These are phyloP conservation scores for Arthrobotrys megalospora DNA, from an alignment of 2,329 filamentous ascomycete genomes.

Conservation along the genomic window DNA sequence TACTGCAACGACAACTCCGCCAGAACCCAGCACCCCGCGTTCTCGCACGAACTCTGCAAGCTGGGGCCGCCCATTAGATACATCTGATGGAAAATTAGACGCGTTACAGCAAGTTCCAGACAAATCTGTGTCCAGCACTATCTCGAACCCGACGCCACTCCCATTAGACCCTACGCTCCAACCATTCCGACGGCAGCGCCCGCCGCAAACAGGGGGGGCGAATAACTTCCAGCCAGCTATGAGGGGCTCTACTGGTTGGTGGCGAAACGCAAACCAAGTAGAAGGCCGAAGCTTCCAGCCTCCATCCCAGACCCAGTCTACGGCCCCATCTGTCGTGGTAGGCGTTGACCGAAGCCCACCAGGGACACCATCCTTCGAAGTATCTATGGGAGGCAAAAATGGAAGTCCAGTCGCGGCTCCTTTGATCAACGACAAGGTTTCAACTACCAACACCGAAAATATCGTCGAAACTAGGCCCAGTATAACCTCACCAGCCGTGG, in stretches of 20 bases:
- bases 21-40: background rate
- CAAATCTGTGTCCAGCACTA: constrained; percentile 16
- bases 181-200: background rate
- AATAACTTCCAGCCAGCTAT: background rate
- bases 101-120: background rate
- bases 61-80: constrained; percentile 29
- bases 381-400: background rate
- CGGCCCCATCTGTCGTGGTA: background rate
- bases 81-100: background rate
- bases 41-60: constrained; percentile 4
- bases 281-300: background rate
- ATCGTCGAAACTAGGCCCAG: background rate
- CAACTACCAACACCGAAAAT: background rate
- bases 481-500: background rate
- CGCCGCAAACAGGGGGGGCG: background rate
- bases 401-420: background rate
- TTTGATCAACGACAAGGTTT: too few relatives aligned
- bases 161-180: constrained; percentile 50
- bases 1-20: background rate
- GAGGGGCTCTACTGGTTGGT: background rate
- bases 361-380: background rate
- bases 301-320: background rate
- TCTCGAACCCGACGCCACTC: constrained; percentile 47
- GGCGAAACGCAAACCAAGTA: background rate
- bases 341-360: background rate